A percentile compares a stretch with the other conserved stretches of the same genome.
These are phyloP conservation scores for Mortierella sp. DNA, from an alignment of 371 early-diverging fungal genomes.

Conservation along the genomic window DNA sequence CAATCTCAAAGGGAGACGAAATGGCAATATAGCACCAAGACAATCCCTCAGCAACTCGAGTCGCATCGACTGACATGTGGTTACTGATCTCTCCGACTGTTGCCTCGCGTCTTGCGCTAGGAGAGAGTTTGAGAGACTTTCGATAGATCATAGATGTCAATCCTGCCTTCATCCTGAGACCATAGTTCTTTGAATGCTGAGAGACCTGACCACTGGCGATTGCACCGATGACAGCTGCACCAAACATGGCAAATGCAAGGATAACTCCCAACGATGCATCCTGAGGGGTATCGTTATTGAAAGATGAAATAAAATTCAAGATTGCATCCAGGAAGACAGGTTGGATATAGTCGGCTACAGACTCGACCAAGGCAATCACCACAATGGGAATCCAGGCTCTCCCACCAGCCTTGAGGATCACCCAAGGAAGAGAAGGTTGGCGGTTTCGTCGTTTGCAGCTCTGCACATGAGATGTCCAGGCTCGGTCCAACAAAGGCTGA, in stretches of 20 bases:
- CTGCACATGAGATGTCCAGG: slow-evolving; percentile 21
- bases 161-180: slow-evolving; percentile 53
- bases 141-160: slow-evolving; percentile 59
- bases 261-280: slow-evolving; percentile 1
- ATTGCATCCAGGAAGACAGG: slow-evolving; percentile 26
- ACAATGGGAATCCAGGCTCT: slow-evolving; percentile 27
- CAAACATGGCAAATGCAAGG: slow-evolving; percentile 3
- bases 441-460: slow-evolving; percentile 12
- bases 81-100: slow-evolving; percentile 80
- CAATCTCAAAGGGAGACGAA: slow-evolving; percentile 77
- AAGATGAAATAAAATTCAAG: slow-evolving; percentile 24
- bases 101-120: slow-evolving; percentile 14
- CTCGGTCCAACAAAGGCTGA: background rate
- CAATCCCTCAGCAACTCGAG: background rate
- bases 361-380: slow-evolving; percentile 2
- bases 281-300: slow-evolving; percentile 16
- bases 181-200: slow-evolving; percentile 23
- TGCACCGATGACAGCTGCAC: background rate
- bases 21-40: background rate
- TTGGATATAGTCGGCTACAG: slow-evolving; percentile 18
- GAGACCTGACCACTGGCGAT: slow-evolving; percentile 11
- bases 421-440: slow-evolving; percentile 28
- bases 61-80: slow-evolving; percentile 80
- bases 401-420: slow-evolving; percentile 29
- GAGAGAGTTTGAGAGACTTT: slow-evolving; percentile 31